Evolutionary conservation across 2,329 filamentous ascomycete species (phyloP).

Genomic region (Beauveria scarabaeidicola): DNA sequence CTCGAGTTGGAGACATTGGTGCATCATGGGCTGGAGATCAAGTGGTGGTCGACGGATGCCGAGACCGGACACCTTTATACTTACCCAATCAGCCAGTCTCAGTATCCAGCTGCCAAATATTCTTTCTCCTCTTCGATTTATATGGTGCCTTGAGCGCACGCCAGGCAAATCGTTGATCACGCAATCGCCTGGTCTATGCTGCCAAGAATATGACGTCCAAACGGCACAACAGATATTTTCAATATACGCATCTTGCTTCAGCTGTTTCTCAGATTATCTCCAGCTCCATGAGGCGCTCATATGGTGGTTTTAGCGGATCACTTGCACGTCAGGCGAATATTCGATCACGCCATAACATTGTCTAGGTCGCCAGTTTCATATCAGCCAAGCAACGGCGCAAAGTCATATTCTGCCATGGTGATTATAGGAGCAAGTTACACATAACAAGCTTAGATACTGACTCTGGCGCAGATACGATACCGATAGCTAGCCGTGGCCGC

Average conservation of each 20-base stretch:
- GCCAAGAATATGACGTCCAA: not conserved
- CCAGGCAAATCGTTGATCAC: not conserved
- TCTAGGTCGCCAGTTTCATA: not conserved
- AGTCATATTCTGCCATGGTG: not conserved
- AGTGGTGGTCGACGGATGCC: not conserved
- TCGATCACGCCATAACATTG: not conserved
- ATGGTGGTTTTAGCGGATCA: not conserved
- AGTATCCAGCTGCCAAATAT: too few species aligned
- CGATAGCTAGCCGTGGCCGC: not conserved
- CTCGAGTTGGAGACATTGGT: not conserved
- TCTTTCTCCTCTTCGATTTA: not conserved
- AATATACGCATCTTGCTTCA: not conserved
- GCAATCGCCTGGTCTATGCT: not conserved
- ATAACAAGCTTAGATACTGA: not conserved
- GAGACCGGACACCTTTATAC: not conserved
- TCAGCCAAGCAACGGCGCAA: not conserved
- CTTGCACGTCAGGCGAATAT: not conserved
- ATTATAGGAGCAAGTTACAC: not conserved
- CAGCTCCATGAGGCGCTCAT: too few species aligned
- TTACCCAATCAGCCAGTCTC: not conserved
- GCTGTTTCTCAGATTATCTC: not conserved
- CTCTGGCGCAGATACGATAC: not conserved
- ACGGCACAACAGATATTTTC: not conserved
- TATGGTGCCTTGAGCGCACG: not conserved
- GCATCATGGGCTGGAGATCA: not conserved